Percentiles rank a stretch among this genome's conserved stretches.
phyloP scores from a whole-genome alignment of 352 stramenopile species.

The Ophiocytium majus region DNA sequence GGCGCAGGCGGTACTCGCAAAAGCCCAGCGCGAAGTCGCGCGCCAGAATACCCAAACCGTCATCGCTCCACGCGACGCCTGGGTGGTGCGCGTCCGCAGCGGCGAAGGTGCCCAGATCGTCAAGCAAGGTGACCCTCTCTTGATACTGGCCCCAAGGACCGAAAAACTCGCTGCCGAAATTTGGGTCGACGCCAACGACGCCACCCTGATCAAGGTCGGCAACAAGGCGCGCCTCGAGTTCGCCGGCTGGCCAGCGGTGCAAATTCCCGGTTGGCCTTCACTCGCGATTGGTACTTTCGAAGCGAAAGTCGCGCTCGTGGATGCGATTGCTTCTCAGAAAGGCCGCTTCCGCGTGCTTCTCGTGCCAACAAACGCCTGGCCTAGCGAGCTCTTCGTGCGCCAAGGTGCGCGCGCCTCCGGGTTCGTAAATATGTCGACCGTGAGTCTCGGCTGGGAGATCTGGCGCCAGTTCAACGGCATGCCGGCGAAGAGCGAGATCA shows the following conservation, averaged over 20 bases:
- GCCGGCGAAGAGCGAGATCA: too few species aligned
- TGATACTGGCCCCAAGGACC: not conserved
- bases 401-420: not conserved
- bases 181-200: not conserved
- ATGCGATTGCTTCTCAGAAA: not conserved
- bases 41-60: not conserved
- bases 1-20: not conserved
- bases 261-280: conserved; percentile 10
- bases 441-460: not conserved
- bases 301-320: not conserved
- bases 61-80: not conserved
- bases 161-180: not conserved
- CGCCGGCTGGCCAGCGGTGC: not conserved
- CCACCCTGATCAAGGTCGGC: not conserved
- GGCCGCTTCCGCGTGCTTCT: not conserved
- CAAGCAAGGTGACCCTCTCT: not conserved
- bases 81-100: not conserved
- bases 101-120: not conserved
- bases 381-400: not conserved
- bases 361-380: not conserved
- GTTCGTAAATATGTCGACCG: not conserved
- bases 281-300: not conserved
- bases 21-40: not conserved
- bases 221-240: not conserved
- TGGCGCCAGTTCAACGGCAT: conserved; percentile 11